Base-by-base conservation (phyloP, 352 stramenopile species). In the Blastocystis sp. region DNA sequence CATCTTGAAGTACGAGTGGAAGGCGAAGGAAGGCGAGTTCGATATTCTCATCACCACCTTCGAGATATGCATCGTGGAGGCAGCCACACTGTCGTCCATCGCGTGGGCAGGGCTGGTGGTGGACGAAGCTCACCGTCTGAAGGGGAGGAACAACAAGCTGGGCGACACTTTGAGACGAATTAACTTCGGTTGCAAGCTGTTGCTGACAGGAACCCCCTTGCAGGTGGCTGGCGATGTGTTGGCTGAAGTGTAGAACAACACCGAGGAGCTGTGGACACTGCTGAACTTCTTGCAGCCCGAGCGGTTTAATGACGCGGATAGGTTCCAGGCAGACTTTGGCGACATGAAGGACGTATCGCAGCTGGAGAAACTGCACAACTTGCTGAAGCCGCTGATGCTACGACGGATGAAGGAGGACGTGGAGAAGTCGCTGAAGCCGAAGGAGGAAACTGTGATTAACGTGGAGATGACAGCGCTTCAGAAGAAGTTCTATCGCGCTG, bases 401-500 rank as follows among this genome's bases (percentile, higher is more conserved):
- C 94, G 96, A 39, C 95, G 96, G 29, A 96, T 99, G 34, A 99
- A 98, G 91, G 96, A 98, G 91, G 96, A 97, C 70, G 94, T 97
- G 18, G 95, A 98, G 73, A 97, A 97, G 91, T 97, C 94, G 43
- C 95, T 98, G 70, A 96, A 96, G 29, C 95, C 95, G 0, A 98
- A 98, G 90, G 95, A 98, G 90, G 95, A 98, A 90, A 97, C 94
- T 5, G 97, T 98, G 66, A 95, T 98, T 43, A 94, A 96, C 18
- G 95, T 99, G 87, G 96, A 98, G 90, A 92, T 99, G 45, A 99
- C 97, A 8, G 95, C 95, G 29, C 66, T 98, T 41, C 97, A 99
- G 91, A 99, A 99, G 92, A 95, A 98, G 91, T 99, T 98, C 91
- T 99, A 99, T 90, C 93, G 96, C 43, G 97, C 97, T 1, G 96